phyloP scores from a whole-genome alignment of 1,284 basidiomycete genomes.

The Tilletiaria anomala region DNA sequence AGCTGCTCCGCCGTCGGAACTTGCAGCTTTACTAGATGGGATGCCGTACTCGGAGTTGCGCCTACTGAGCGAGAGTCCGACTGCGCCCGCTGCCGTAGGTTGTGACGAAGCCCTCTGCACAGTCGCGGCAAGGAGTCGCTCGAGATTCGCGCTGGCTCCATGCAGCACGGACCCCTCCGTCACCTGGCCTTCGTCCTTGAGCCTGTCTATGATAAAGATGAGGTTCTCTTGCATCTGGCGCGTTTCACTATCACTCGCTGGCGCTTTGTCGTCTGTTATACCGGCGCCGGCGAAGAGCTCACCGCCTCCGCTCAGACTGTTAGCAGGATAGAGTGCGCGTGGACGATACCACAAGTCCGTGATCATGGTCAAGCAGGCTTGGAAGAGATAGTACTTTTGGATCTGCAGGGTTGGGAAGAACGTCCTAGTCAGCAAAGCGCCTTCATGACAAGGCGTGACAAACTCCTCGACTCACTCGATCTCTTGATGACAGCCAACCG shows the following conservation, averaged over 20 bases:
- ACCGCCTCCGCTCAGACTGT: background rate
- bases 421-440: too few species aligned
- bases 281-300: background rate
- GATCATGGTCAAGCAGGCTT: background rate
- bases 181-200: background rate
- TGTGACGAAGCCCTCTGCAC: too few species aligned
- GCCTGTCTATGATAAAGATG: background rate
- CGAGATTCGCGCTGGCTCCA: background rate
- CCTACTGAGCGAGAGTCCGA: too few species aligned
- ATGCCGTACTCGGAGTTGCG: too few species aligned
- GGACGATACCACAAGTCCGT: background rate
- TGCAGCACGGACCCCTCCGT: background rate
- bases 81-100: too few species aligned
- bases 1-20: background rate
- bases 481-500: too few species aligned
- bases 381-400: background rate
- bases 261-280: background rate
- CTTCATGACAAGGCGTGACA: too few species aligned
- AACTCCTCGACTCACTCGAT: too few species aligned
- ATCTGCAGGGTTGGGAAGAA: too few species aligned
- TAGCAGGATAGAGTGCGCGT: background rate
- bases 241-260: background rate
- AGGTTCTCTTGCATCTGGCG: background rate
- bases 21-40: too few species aligned
- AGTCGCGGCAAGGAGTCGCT: too few species aligned